A percentile compares a stretch with the other conserved stretches of the same genome.
phyloP scores from a whole-genome alignment of 805 yeast species.

The Tetrapisispora arboricola region DNA sequence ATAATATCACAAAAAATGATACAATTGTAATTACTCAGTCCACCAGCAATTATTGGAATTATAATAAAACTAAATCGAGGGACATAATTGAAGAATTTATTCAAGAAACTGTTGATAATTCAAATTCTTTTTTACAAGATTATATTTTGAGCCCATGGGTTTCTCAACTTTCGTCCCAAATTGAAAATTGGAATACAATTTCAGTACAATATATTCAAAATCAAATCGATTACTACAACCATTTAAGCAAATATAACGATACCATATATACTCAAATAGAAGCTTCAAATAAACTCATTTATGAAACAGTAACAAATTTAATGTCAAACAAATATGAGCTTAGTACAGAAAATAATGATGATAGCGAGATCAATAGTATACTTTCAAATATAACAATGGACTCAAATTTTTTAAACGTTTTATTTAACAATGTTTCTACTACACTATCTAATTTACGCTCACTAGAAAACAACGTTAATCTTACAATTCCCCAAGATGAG shows the following conservation, averaged over 20 bases:
- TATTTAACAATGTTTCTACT: slow-evolving; percentile 7
- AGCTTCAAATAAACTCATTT: slow-evolving; percentile 9
- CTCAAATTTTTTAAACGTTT: slow-evolving; percentile 7
- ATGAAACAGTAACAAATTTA: slow-evolving; percentile 8
- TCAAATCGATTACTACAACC: slow-evolving; percentile 1
- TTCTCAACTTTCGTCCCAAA: slow-evolving; percentile 1
- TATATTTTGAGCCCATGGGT: neutral
- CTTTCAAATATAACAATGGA: slow-evolving; percentile 6
- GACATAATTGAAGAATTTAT: neutral
- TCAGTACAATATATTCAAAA: too few relatives aligned
- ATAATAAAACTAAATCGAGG: neutral
- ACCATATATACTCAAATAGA: slow-evolving; percentile 6
- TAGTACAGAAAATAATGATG: neutral
- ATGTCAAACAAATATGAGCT: slow-evolving; percentile 8
- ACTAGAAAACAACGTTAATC: neutral
- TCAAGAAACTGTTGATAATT: neutral
- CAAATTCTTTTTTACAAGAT: neutral
- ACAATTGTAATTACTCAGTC: neutral
- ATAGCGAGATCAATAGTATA: neutral
- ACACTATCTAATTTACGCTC: neutral
- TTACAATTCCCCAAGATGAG: too few relatives aligned
- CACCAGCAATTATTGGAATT: neutral
- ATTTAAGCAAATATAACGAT: slow-evolving; percentile 6
- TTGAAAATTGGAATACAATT: slow-evolving; percentile 9
- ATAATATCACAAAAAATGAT: neutral